phyloP scores from a whole-genome alignment of 2,329 filamentous ascomycete species.

The Pseudogymnoascus sp. region DNA sequence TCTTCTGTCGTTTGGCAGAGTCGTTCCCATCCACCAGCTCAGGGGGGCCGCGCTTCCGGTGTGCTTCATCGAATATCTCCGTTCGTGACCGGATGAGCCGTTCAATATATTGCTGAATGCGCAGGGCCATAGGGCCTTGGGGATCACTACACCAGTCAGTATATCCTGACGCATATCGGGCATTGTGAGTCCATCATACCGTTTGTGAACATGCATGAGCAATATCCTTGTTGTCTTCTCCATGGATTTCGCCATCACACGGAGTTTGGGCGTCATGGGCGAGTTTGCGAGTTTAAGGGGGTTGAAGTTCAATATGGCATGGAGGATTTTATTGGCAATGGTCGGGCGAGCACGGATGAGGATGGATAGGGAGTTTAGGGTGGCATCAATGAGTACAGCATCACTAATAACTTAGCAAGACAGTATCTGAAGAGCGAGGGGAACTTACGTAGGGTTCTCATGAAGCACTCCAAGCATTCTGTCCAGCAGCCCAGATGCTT shows the following conservation, averaged over 20 bases:
- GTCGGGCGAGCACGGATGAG: constrained; percentile 73
- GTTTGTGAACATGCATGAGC: constrained; percentile 72
- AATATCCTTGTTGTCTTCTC: constrained; percentile 84
- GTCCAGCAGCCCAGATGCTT: constrained; percentile 84
- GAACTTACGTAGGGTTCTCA: constrained; percentile 68
- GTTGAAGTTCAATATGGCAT: constrained; percentile 81
- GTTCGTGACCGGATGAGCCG: constrained; percentile 67
- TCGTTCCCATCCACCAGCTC: constrained; percentile 67
- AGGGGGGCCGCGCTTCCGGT: constrained; percentile 64
- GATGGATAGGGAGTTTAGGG: constrained; percentile 76
- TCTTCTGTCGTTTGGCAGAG: constrained; percentile 68
- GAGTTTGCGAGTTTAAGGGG: constrained; percentile 72
- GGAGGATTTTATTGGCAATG: constrained; percentile 77
- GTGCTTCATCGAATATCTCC: constrained; percentile 71
- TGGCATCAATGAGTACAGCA: constrained; percentile 80
- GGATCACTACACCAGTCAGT: constrained; percentile 53
- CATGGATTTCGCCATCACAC: constrained; percentile 84
- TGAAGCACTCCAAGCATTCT: constrained; percentile 77
- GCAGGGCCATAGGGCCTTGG: constrained; percentile 61
- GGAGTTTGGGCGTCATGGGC: constrained; percentile 67
- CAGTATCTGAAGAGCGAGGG: constrained; percentile 30
- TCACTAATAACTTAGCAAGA: constrained; percentile 48
- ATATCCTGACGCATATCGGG: constrained; percentile 1
- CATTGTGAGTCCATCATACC: constrained; percentile 39
- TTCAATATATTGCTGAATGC: constrained; percentile 83